Conservation (phyloP, 2,329 filamentous ascomycete genomes). For the Elsinoe necatrix region DNA sequence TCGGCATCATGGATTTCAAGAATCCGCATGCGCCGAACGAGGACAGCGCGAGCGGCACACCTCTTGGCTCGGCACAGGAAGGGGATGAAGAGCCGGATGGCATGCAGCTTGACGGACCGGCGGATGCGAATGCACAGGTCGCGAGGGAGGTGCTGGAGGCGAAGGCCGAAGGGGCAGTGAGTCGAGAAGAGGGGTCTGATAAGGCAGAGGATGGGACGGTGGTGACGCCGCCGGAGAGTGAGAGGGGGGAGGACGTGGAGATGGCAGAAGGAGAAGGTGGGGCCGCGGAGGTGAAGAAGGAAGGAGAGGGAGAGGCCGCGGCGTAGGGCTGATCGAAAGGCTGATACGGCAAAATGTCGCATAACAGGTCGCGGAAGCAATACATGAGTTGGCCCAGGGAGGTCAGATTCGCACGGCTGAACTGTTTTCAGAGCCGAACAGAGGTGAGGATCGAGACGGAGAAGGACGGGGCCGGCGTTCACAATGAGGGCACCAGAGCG, state of each 20-base stretch:
- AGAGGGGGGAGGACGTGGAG: constrained; percentile 20
- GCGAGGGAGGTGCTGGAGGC: constrained; percentile 22
- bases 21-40: constrained; percentile 48
- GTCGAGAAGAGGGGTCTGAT: constrained; percentile 13
- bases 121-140: constrained; percentile 22
- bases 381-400: not conserved
- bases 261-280: constrained; percentile 22
- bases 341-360: not conserved
- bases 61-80: not conserved
- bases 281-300: constrained; percentile 13
- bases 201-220: constrained; percentile 13
- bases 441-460: not conserved
- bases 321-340: not conserved
- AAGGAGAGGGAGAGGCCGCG: not conserved
- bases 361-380: not conserved
- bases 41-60: constrained; percentile 35
- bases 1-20: constrained; percentile 54
- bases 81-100: constrained; percentile 15
- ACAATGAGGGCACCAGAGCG: not conserved
- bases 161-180: constrained; percentile 20
- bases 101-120: constrained; percentile 24
- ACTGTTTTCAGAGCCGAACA: not conserved
- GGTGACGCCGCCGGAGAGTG: constrained; percentile 14
- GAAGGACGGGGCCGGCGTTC: not conserved
- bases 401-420: not conserved